These are phyloP conservation scores for Wickerhamomyces sp. DNA, from an alignment of 1,139 yeast genomes.

Conservation along the genomic window DNA sequence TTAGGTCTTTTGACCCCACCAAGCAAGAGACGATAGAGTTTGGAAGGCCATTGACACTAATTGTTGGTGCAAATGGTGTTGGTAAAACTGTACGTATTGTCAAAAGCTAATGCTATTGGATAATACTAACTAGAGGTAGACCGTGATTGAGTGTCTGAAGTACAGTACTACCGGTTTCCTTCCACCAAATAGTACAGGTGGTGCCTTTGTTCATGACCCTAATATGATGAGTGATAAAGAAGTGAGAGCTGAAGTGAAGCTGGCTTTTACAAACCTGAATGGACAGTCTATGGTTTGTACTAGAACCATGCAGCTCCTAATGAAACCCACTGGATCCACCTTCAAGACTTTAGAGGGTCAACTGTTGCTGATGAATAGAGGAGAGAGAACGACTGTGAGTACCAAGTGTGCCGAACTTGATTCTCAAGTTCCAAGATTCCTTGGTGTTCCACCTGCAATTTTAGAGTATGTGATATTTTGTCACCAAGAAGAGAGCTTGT, in stretches of 20 bases:
- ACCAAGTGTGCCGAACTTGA: constrained; percentile 87
- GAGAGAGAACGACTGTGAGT: constrained; percentile 69
- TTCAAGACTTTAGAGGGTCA: constrained; percentile 93
- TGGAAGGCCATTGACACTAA: constrained; percentile 84
- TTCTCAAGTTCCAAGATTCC: constrained; percentile 66
- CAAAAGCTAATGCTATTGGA: neutral
- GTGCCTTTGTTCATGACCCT: constrained; percentile 96
- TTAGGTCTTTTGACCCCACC: constrained; percentile 83
- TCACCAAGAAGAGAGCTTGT: constrained; percentile 93
- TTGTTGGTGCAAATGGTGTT: constrained; percentile 95
- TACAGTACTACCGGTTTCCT: constrained; percentile 94
- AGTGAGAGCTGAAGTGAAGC: constrained; percentile 84
- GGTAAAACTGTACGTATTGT: constrained; percentile 67
- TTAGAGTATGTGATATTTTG: constrained; percentile 92
- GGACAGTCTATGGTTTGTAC: constrained; percentile 82
- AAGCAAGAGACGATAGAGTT: constrained; percentile 84
- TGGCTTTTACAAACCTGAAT: constrained; percentile 74
- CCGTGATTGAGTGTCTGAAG: constrained; percentile 88
- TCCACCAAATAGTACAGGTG: constrained; percentile 95
- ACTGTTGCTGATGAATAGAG: constrained; percentile 58
- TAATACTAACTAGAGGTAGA: constrained; percentile 25
- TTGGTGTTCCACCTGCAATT: constrained; percentile 87
- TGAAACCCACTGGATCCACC: constrained; percentile 43
- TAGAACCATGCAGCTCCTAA: constrained; percentile 74
- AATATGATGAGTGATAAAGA: constrained; percentile 69